Base-by-base conservation (phyloP, 1,284 basidiomycete genomes). In the Baeospora myosura region DNA sequence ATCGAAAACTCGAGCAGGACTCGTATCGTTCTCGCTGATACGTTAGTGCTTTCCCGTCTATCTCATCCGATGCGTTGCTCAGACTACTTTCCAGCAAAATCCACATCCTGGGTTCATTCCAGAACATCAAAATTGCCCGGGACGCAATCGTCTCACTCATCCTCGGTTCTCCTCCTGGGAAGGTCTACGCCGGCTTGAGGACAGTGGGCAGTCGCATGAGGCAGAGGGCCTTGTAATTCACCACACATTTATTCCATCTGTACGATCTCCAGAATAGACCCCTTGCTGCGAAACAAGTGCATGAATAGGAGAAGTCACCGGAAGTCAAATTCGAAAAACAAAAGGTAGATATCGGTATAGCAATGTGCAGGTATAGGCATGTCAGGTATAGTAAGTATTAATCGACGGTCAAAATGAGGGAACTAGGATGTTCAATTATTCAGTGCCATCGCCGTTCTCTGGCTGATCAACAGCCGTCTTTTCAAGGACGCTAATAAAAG, bases 1-100 rank as follows among this genome's bases (percentile, higher is more conserved):
- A 98, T 98, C 44, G 95, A 98, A 68, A 98, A 98, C 56, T 81
- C 93, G 1, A 94, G 87, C 54, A 77, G 95, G 45, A 98, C 95
- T 17, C 84, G 95, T 26, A 93, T 98, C 44, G 91, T 98, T 24
- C 78, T 98, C 30, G 95, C 95, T 17, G 95, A 98, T 61, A 95
- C 92, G 86, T 93, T 57, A 48, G 88, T 74, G 18, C 4, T 25
- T 5, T 38, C 20, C 48, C 20, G 44, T 38, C 11, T 20, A 20
- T 28, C 20, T 8, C 45, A 22, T 30, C 43, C 21, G 14, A 46
- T 46, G 4, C 42, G 42, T 44, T 39, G 21, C 49, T 18, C 23
- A 39, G 28, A 8, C 21, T 38, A 32, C 38, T 35, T 47, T 30
- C 48, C 48, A 90, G 88, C 16, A 93, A 93, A 78, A 94, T 95